phyloP scores from a whole-genome alignment of 305 asterid species.

The Fraxinus albicans region DNA sequence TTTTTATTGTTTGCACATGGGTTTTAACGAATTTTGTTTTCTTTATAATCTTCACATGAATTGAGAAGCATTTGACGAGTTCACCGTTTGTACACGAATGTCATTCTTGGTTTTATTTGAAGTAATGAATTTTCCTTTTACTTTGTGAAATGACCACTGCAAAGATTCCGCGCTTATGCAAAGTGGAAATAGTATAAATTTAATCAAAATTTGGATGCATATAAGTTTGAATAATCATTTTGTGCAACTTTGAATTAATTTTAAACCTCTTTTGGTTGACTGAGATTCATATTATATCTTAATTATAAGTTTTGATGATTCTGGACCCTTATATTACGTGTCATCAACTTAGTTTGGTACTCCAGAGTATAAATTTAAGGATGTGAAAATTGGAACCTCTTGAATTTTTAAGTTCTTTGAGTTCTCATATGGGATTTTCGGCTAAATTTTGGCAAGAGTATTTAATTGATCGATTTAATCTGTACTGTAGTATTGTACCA shows the following conservation, averaged over 20 bases:
- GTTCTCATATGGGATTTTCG: neutral
- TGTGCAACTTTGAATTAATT: neutral
- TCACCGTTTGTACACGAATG: conserved; percentile 10
- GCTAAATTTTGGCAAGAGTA: neutral
- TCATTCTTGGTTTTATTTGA: neutral
- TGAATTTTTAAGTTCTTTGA: neutral
- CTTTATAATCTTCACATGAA: neutral
- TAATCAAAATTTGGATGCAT: neutral
- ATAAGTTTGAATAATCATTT: neutral
- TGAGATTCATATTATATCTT: neutral
- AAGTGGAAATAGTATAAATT: conserved; percentile 4
- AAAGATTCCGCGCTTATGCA: neutral
- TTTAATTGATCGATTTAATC: neutral
- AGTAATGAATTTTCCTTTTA: neutral
- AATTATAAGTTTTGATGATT: neutral
- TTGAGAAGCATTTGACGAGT: conserved; percentile 22
- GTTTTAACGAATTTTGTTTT: neutral
- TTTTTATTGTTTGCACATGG: conserved; percentile 9
- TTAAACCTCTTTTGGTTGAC: neutral
- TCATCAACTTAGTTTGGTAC: neutral
- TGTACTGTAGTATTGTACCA: neutral
- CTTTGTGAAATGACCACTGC: neutral
- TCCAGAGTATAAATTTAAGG: neutral
- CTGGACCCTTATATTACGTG: neutral
- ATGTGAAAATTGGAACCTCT: neutral